phyloP scores from a whole-genome alignment of 305 asterid genomes.

The Fraxinus platypoda region DNA sequence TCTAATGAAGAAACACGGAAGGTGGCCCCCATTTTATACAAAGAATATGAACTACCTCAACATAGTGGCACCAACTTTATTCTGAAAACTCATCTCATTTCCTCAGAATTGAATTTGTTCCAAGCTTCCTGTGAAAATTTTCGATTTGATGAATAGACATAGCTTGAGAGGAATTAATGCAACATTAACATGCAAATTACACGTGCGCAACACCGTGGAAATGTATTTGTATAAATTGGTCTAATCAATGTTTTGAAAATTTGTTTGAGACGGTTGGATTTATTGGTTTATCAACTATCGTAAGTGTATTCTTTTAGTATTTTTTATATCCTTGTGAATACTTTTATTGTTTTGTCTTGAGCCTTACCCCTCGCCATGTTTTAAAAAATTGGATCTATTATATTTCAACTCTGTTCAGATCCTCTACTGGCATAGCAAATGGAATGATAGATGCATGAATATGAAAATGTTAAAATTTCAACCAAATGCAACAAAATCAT shows the following conservation, averaged over 20 bases:
- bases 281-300: background rate
- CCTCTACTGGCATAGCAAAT: background rate
- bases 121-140: constrained; percentile 64
- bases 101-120: constrained; percentile 74
- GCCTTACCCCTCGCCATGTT: background rate
- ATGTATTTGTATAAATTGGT: background rate
- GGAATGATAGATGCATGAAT: background rate
- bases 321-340: background rate
- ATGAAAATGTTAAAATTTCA: background rate
- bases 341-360: background rate
- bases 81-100: constrained; percentile 48
- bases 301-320: background rate
- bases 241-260: background rate
- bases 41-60: background rate
- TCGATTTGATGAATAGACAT: background rate
- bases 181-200: background rate
- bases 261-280: background rate
- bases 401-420: background rate
- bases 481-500: background rate
- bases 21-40: background rate
- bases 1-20: background rate
- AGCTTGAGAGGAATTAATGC: background rate
- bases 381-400: background rate
- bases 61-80: background rate
- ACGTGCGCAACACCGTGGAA: background rate